phyloP scores from a whole-genome alignment of 805 yeast species.

The Candida loeiensis region DNA sequence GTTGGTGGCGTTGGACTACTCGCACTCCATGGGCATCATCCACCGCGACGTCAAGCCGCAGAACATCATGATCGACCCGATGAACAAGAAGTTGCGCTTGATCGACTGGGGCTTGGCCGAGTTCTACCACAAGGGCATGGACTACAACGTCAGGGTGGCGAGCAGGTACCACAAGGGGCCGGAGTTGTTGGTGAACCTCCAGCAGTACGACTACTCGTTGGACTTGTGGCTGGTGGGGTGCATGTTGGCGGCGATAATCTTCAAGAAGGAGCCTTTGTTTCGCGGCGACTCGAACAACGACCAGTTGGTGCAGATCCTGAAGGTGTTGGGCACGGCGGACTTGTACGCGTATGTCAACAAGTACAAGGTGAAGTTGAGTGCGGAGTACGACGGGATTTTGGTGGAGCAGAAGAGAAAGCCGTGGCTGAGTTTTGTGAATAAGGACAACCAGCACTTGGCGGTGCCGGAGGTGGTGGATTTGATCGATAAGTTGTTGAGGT shows the following conservation, averaged over 20 bases:
- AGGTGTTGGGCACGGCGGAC: slow-evolving; percentile 83
- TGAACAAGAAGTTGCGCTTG: slow-evolving; percentile 62
- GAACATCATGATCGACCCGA: slow-evolving; percentile 91
- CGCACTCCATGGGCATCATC: slow-evolving; percentile 94
- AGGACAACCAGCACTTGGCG: slow-evolving; percentile 63
- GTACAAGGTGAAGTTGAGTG: slow-evolving; percentile 67
- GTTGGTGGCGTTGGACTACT: slow-evolving; percentile 78
- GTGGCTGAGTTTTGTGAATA: slow-evolving; percentile 77
- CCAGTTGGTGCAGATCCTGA: slow-evolving; percentile 84
- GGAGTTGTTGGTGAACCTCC: slow-evolving; percentile 79
- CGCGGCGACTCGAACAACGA: slow-evolving; percentile 89
- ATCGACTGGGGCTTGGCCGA: slow-evolving; percentile 98
- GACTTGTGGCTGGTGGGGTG: slow-evolving; percentile 96
- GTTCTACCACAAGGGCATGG: slow-evolving; percentile 84
- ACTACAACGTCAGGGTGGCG: slow-evolving; percentile 90
- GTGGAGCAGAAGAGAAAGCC: slow-evolving; percentile 74
- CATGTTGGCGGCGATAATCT: slow-evolving; percentile 84
- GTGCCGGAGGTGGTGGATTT: slow-evolving; percentile 71
- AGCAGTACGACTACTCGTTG: slow-evolving; percentile 85
- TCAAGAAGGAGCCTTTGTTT: slow-evolving; percentile 89
- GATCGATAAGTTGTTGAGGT: slow-evolving; percentile 72
- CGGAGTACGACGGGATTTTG: slow-evolving; percentile 70
- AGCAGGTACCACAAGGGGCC: slow-evolving; percentile 93
- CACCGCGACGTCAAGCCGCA: slow-evolving; percentile 96
- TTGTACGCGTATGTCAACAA: slow-evolving; percentile 64